Percentiles rank a stretch among this genome's conserved stretches.
Evolutionary conservation across 202 grass and related monocot species (phyloP).

Genomic region (Setaria italica): DNA sequence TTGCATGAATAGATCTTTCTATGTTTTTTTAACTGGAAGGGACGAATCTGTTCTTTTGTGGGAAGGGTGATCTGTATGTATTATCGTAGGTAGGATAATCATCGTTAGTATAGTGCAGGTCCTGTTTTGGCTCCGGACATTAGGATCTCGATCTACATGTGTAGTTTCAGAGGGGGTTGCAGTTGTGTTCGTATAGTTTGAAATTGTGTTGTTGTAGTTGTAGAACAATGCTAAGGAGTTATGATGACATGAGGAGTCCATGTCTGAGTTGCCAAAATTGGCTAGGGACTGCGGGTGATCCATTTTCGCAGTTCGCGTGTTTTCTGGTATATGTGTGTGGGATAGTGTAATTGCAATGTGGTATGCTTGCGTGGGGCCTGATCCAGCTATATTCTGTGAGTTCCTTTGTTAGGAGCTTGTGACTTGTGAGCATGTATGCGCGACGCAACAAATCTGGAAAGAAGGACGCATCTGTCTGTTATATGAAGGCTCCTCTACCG

Average conservation of each 20-base stretch:
- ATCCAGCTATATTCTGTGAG: neutral
- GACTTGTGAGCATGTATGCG: conserved; percentile 42
- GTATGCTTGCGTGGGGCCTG: neutral
- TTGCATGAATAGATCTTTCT: neutral
- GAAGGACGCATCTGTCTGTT: conserved; percentile 49
- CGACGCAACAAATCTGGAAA: conserved; percentile 41
- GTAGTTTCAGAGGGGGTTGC: neutral
- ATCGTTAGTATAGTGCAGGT: neutral
- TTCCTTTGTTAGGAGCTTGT: conserved; percentile 35
- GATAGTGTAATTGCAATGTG: neutral
- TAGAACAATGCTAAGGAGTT: conserved; percentile 1
- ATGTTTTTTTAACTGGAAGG: no score
- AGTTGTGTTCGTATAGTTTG: neutral
- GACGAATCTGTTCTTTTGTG: no score
- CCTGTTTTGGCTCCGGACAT: neutral
- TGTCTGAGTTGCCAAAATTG: neutral
- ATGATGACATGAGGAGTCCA: neutral
- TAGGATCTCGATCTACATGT: neutral
- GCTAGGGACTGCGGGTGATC: neutral
- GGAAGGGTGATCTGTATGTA: neutral
- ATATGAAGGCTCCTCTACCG: conserved; percentile 55
- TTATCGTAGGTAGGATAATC: neutral
- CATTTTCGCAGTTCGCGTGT: neutral
- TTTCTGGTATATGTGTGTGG: neutral
- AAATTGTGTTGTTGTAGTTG: neutral